Evolutionary conservation across 805 yeast genomes (phyloP), one percentile per base, ranked within the genome.

Genomic region (Teunomyces funiuensis): DNA sequence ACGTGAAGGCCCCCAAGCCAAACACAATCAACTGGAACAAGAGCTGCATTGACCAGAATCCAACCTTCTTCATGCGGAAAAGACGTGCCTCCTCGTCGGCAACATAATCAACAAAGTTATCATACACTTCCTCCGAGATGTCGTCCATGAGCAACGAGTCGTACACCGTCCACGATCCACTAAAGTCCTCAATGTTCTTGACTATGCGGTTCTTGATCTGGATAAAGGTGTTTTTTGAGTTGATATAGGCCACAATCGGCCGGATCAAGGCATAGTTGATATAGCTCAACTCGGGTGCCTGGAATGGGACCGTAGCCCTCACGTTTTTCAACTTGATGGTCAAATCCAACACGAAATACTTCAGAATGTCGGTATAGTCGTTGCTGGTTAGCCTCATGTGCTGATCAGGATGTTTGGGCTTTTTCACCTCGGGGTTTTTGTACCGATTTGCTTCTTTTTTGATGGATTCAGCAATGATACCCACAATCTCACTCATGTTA

Each of bases 161-260:
- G 61, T 89, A 93, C 2, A 88, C 73, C 1, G 99, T 91, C 99
- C 99, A 93, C 6, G 96, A 80, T 0, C 99, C 99, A 53, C 87
- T 89, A 60, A 93, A 93, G 56, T 93, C 99, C 19, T 73, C 69
- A 16, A 89, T 64, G 33, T 79, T 76, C 58, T 93, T 93, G 25
- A 84, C 83, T 6, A 93, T 81, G 3, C 88, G 79, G 56, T 96
- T 88, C 46, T 81, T 74, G 44, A 91, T 82, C 33, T 96, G 97
- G 45, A 93, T 90, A 55, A 83, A 86, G 0, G 98, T 88, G 55
- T 87, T 86, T 44, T 86, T 77, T 27, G 93, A 85, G 59, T 93
- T 93, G 58, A 93, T 91, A 61, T 91, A 93, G 1, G 90, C 97
- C 17, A 93, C 96, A 58, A 93, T 90, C 0, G 99, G 99, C 47